Evolutionary conservation across 352 stramenopile species (phyloP).

Genomic region (Globisporangium viniferum): DNA sequence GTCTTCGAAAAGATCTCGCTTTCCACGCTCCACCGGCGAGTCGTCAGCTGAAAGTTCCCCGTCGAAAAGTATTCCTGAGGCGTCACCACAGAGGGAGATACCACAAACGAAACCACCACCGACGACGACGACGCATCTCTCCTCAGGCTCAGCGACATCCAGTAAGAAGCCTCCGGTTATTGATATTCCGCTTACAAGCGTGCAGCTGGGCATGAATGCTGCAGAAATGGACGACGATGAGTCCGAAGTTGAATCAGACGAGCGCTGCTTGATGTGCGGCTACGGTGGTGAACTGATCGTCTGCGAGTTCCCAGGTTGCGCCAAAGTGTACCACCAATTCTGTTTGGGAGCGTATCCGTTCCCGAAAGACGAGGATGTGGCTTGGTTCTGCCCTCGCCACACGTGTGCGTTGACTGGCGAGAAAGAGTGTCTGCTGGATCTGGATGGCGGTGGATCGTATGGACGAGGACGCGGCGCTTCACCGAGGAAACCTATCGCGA

Average conservation of each 20-base stretch:
- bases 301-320: slow-evolving; percentile 76
- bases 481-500: slow-evolving; percentile 44
- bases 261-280: slow-evolving; percentile 75
- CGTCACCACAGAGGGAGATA: slow-evolving; percentile 32
- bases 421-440: slow-evolving; percentile 48
- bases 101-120: slow-evolving; percentile 3
- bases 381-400: slow-evolving; percentile 80
- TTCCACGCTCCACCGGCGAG: slow-evolving; percentile 25
- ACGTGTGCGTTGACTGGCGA: slow-evolving; percentile 62
- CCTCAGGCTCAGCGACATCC: not conserved
- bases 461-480: slow-evolving; percentile 24
- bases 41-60: slow-evolving; percentile 46
- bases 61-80: slow-evolving; percentile 23
- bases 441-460: slow-evolving; percentile 27
- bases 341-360: slow-evolving; percentile 79
- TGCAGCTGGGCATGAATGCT: slow-evolving; percentile 24
- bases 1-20: slow-evolving; percentile 45
- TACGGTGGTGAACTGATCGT: slow-evolving; percentile 82
- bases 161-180: slow-evolving; percentile 41
- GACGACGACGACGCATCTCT: not conserved
- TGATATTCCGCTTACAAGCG: slow-evolving; percentile 28
- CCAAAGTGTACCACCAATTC: slow-evolving; percentile 88
- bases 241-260: slow-evolving; percentile 58
- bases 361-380: slow-evolving; percentile 74
- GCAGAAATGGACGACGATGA: slow-evolving; percentile 32